phyloP scores from a whole-genome alignment of 2,329 filamentous ascomycete species.

The Pyrenochaeta sp. region DNA sequence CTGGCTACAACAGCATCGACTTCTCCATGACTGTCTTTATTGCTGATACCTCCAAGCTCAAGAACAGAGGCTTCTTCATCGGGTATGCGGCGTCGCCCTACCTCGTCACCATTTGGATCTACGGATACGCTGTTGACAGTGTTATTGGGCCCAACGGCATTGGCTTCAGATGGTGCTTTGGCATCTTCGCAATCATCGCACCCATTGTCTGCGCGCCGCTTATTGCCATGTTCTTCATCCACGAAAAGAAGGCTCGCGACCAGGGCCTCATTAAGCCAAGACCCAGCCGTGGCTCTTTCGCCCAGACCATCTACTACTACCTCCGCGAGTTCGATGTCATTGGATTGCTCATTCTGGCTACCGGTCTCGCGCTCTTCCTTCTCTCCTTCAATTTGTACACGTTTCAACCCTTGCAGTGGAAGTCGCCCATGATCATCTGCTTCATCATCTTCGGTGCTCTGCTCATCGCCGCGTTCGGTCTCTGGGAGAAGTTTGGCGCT shows the following conservation, averaged over 20 bases:
- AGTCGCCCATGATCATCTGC: constrained; percentile 49
- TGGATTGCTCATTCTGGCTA: constrained; percentile 67
- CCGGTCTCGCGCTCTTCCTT: constrained; percentile 70
- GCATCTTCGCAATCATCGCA: constrained; percentile 69
- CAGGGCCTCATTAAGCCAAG: constrained; percentile 58
- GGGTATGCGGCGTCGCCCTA: constrained; percentile 52
- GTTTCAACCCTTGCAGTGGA: constrained; percentile 43
- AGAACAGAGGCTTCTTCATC: constrained; percentile 68
- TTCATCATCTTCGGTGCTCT: constrained; percentile 51
- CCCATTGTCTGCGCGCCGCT: constrained; percentile 68
- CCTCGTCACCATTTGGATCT: constrained; percentile 43
- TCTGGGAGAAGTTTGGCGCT: constrained; percentile 53
- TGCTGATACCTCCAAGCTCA: constrained; percentile 71
- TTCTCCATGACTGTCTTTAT: constrained; percentile 72
- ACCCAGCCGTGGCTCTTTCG: constrained; percentile 56
- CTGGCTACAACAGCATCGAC: constrained; percentile 66
- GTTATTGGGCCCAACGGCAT: constrained; percentile 57
- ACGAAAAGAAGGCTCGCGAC: constrained; percentile 67
- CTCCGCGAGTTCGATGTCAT: constrained; percentile 68
- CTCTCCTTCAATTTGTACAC: constrained; percentile 69
- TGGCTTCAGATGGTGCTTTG: constrained; percentile 72
- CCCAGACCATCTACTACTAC: constrained; percentile 62
- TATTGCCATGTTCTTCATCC: constrained; percentile 63
- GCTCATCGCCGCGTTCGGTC: constrained; percentile 46
- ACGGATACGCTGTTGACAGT: constrained; percentile 31